Conservation (phyloP, 495 filamentous ascomycete species). For the Daldinia childiae region DNA sequence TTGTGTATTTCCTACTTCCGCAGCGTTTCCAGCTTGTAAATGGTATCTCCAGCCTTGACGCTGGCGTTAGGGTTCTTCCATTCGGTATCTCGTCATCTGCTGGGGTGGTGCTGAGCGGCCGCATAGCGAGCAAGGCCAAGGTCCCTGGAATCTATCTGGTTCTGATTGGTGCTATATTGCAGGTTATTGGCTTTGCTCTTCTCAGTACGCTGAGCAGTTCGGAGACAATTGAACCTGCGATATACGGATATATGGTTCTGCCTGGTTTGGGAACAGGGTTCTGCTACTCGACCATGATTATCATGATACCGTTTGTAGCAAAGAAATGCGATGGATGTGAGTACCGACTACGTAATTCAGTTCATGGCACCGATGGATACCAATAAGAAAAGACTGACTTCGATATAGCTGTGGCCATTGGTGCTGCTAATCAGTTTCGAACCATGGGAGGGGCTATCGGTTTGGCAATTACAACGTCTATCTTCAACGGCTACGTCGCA, state of each 20-base stretch:
- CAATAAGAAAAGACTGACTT: no score
- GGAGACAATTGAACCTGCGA: slow-evolving; percentile 26
- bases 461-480: no score
- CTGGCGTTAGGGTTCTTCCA: slow-evolving; percentile 61
- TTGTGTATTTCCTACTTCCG: slow-evolving; percentile 44
- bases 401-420: no score
- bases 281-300: no score
- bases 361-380: no score
- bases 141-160: slow-evolving; percentile 20
- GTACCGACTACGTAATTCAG: no score
- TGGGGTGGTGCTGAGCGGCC: slow-evolving; percentile 46
- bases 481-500: no score
- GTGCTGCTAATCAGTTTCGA: no score
- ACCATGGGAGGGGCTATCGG: no score
- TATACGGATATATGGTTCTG: slow-evolving; percentile 48
- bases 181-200: slow-evolving; percentile 28
- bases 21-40: slow-evolving; percentile 59
- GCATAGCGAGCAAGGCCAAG: slow-evolving; percentile 40
- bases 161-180: slow-evolving; percentile 4
- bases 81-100: slow-evolving; percentile 48
- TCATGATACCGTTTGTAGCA: no score
- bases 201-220: slow-evolving; percentile 15
- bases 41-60: slow-evolving; percentile 43
- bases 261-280: slow-evolving; percentile 21
- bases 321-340: no score